Percentiles rank a stretch among this genome's conserved stretches.
Conservation (phyloP, 345 rosid species). For the Eucalyptus pumila region DNA sequence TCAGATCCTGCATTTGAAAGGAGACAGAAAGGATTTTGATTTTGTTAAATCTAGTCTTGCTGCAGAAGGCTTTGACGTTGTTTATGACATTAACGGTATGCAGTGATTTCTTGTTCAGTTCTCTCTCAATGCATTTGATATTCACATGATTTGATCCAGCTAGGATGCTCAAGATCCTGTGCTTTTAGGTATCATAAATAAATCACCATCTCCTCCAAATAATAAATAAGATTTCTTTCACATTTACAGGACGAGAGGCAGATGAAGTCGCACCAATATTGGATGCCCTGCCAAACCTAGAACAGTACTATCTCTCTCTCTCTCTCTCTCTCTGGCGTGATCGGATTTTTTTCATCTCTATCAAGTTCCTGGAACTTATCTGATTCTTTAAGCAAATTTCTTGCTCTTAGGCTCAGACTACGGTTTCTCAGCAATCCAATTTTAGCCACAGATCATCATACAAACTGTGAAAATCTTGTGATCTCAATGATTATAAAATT, state of each 20-base stretch:
- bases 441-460: background rate
- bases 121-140: background rate
- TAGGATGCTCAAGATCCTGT: background rate
- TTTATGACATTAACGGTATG: constrained; percentile 87
- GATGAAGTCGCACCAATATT: constrained; percentile 84
- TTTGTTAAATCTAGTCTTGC: constrained; percentile 93
- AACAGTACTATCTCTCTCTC: constrained; percentile 44
- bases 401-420: background rate
- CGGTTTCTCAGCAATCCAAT: background rate
- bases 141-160: background rate
- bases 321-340: background rate
- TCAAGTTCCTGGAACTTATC: background rate
- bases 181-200: background rate
- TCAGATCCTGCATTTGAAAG: constrained; percentile 89
- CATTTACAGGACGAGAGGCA: constrained; percentile 72
- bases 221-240: background rate
- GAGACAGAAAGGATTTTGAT: constrained; percentile 91
- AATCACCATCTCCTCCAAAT: background rate
- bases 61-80: constrained; percentile 88
- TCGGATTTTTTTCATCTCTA: background rate
- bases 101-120: background rate
- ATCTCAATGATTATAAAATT: background rate
- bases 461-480: background rate
- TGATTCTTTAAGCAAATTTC: background rate
- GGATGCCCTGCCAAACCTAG: constrained; percentile 86